phyloP scores from a whole-genome alignment of 163 green algal species.

The Prototheca cutis region DNA sequence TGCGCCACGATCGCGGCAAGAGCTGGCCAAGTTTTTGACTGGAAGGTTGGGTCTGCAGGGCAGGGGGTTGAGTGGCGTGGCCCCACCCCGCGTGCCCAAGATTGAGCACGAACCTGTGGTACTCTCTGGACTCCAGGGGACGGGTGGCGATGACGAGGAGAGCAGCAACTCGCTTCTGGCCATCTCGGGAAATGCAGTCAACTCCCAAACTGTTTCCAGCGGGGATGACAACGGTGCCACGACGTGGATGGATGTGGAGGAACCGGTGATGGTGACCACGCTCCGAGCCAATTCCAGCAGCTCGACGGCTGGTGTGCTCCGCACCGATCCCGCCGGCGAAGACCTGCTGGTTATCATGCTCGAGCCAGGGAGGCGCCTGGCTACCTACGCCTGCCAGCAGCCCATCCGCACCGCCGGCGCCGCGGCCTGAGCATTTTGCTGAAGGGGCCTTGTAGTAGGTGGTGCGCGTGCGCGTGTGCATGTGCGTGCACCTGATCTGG shows the following conservation, averaged over 20 bases:
- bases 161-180: neutral
- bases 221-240: too few species aligned
- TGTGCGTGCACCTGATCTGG: too few species aligned
- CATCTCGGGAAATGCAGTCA: too few species aligned
- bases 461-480: too few species aligned
- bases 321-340: too few species aligned
- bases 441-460: too few species aligned
- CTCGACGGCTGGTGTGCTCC: too few species aligned
- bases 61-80: neutral
- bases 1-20: neutral
- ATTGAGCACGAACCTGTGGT: too few species aligned
- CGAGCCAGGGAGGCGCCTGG: neutral
- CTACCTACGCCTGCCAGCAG: neutral
- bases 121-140: too few species aligned
- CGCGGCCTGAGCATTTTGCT: neutral
- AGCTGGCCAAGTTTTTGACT: neutral
- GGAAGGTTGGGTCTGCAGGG: neutral
- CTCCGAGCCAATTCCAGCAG: neutral
- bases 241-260: neutral
- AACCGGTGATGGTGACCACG: neutral
- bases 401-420: neutral
- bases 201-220: too few species aligned
- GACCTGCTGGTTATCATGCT: slow-evolving; percentile 2
- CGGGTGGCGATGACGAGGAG: neutral
- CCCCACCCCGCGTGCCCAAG: too few species aligned